A percentile compares a stretch with the other conserved stretches of the same genome.
Conservation (phyloP, 2,329 filamentous ascomycete species). For the Clonostachys solani region DNA sequence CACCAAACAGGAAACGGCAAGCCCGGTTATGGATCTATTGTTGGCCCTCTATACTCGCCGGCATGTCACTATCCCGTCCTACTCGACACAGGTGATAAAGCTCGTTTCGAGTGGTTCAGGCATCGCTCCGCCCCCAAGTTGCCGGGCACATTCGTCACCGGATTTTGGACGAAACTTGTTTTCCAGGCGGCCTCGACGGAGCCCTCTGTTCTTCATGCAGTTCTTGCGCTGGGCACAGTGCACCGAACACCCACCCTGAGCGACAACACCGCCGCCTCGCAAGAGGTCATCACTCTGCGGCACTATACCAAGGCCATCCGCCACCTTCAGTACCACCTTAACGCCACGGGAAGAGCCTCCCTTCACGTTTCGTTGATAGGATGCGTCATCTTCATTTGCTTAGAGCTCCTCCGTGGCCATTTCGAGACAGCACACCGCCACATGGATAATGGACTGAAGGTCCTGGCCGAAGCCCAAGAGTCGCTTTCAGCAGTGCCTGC, state of each 20-base stretch:
- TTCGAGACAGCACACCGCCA: constrained; percentile 30
- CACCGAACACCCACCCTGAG: constrained; percentile 16
- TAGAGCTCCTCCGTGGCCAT: constrained; percentile 28
- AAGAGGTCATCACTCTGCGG: constrained; percentile 9
- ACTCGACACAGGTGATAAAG: constrained; percentile 12
- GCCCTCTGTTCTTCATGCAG: constrained; percentile 31
- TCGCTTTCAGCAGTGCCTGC: too few relatives aligned
- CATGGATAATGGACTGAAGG: constrained; percentile 33
- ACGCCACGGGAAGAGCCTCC: constrained; percentile 13
- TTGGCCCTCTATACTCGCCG: too few relatives aligned
- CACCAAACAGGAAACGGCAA: too few relatives aligned
- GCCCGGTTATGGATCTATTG: too few relatives aligned
- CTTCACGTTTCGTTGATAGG: constrained; percentile 28
- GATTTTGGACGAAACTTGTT: constrained; percentile 30
- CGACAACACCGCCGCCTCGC: not conserved
- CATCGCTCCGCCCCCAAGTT: constrained; percentile 27
- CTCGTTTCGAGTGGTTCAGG: constrained; percentile 37
- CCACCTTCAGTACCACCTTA: constrained; percentile 24
- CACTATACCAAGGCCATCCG: constrained; percentile 31
- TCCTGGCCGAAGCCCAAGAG: constrained; percentile 17
- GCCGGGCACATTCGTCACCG: constrained; percentile 24
- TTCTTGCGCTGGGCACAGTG: constrained; percentile 28
- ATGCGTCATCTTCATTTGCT: constrained; percentile 27
- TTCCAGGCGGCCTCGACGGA: constrained; percentile 27
- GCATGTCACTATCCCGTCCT: too few relatives aligned